Evolutionary conservation across 306 rosid genomes (phyloP).

Genomic region (Cucumis hystrix): DNA sequence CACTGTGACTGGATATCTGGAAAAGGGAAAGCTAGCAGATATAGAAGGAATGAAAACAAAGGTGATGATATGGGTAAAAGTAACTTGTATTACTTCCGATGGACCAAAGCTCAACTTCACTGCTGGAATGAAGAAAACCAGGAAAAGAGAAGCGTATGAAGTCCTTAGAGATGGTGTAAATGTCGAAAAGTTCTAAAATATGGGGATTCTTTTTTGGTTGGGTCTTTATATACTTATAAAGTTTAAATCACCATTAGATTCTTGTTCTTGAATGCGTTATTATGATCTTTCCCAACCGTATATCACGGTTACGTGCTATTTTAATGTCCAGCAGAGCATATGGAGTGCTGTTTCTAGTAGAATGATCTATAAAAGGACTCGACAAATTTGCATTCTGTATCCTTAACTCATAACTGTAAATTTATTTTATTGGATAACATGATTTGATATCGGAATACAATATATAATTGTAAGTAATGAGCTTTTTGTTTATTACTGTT

Average conservation of each 20-base stretch:
- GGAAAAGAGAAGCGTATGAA: constrained; percentile 80
- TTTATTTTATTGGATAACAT: background rate
- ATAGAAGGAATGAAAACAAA: constrained; percentile 88
- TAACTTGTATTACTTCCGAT: constrained; percentile 47
- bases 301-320: background rate
- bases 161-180: constrained; percentile 64
- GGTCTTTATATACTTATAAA: background rate
- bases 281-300: background rate
- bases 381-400: background rate
- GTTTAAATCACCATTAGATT: background rate
- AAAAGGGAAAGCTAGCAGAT: constrained; percentile 81
- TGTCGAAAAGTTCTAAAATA: constrained; percentile 53
- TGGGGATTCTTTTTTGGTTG: background rate
- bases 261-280: background rate
- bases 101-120: constrained; percentile 70
- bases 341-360: background rate
- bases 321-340: background rate
- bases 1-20: constrained; percentile 57
- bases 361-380: background rate
- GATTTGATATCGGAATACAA: background rate
- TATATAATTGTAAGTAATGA: background rate
- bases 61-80: constrained; percentile 90
- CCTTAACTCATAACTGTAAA: background rate
- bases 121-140: constrained; percentile 84
- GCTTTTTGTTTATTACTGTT: background rate